Conservation (phyloP, 1,284 basidiomycete species). For the Ganoderma sinense region DNA sequence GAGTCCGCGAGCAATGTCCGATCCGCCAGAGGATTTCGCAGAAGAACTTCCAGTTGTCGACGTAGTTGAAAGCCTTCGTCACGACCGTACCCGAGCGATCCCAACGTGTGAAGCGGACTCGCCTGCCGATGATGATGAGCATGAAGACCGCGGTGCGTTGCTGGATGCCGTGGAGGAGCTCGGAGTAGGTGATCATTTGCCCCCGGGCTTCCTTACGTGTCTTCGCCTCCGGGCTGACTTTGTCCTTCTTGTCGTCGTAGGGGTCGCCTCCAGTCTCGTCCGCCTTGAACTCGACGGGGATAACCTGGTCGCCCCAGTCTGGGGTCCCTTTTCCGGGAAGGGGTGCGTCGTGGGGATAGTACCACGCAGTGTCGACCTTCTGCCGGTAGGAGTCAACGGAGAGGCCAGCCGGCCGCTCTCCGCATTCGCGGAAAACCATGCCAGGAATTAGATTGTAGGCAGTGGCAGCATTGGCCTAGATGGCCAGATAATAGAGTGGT, state of each 20-base stretch:
- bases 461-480: no score
- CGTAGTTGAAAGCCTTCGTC: constrained; percentile 10
- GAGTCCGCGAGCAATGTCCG: constrained; percentile 36
- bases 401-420: not conserved
- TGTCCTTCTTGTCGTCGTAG: not conserved
- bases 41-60: not conserved
- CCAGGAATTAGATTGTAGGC: not conserved
- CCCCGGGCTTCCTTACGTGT: not conserved
- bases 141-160: not conserved
- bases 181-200: constrained; percentile 8
- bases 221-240: not conserved
- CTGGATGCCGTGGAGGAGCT: constrained; percentile 1
- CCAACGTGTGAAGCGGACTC: constrained; percentile 3
- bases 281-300: constrained; percentile 11
- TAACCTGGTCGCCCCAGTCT: not conserved
- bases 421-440: not conserved
- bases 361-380: not conserved
- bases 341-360: not conserved
- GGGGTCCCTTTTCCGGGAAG: not conserved
- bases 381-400: not conserved
- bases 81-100: constrained; percentile 11
- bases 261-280: not conserved
- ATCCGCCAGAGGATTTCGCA: constrained; percentile 28
- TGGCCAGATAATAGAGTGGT: not conserved
- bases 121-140: constrained; percentile 8